phyloP scores from a whole-genome alignment of 805 yeast species.

The Candida oleophila region DNA sequence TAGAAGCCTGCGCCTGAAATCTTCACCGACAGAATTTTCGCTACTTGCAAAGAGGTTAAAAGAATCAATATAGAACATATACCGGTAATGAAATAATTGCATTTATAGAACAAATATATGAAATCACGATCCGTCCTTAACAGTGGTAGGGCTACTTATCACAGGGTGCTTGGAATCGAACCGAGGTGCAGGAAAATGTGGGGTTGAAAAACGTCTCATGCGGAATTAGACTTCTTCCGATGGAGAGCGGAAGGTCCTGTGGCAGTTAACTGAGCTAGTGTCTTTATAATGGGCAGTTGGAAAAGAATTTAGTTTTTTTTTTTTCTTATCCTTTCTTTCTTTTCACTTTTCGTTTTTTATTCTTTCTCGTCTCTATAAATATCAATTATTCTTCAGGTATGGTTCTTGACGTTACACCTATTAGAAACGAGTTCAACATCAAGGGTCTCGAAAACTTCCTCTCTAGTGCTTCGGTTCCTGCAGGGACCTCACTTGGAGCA shows the following conservation, averaged over 20 bases:
- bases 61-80: too few relatives aligned
- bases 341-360: neutral
- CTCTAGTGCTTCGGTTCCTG: slow-evolving; percentile 4
- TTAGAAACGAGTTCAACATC: slow-evolving; percentile 33
- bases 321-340: neutral
- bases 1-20: too few relatives aligned
- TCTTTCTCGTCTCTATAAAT: neutral
- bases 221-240: neutral
- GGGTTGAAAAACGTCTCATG: neutral
- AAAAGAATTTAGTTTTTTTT: neutral
- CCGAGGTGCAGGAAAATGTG: slow-evolving; percentile 5
- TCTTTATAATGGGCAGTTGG: too few relatives aligned
- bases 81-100: neutral
- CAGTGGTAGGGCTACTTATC: neutral
- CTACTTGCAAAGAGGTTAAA: too few relatives aligned
- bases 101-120: neutral
- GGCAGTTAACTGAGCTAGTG: neutral
- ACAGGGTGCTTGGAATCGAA: neutral
- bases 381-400: neutral
- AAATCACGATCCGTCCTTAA: neutral
- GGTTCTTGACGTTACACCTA: slow-evolving; percentile 25
- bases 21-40: too few relatives aligned
- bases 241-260: neutral
- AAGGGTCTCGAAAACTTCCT: slow-evolving; percentile 23
- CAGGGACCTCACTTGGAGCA: slow-evolving; percentile 22